Evolutionary conservation across 192 early-diverging fungal genomes (phyloP), one percentile per base, ranked within the genome.

Genomic region (Entomortierella chlamydospora): DNA sequence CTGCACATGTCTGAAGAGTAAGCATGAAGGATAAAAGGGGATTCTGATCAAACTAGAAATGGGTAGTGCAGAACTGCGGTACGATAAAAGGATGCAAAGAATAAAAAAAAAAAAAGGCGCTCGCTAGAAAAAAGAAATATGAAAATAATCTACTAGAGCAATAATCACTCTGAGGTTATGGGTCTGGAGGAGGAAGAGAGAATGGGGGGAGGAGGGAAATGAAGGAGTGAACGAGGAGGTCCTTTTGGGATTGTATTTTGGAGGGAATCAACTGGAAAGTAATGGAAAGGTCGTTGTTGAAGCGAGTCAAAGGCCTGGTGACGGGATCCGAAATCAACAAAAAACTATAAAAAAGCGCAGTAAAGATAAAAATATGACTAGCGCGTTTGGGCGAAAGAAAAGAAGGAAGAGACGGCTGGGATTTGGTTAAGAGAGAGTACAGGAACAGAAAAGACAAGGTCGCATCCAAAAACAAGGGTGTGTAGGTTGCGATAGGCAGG

Each of bases 1-100:
- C 70, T 72, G 64, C 64, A 61, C 72, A 74, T 74, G 72, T 55
- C 60, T 71, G 69, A 34, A 61, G 53, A 49, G 72, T 65, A 11
- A 68, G 64, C 72, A 74, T 74, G 72, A 68, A 68, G 72, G 53
- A 70, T 51, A 72, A n/a, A 41, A 53, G 29, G 34, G 30, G 29
- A 37, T 52, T 37, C 22, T 64, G 63, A 64, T 56, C 37, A 43
- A 72, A 51, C 12, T 47, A 47, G 22, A 49, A 25, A 64, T 5
- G 53, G 30, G 28, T 1, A 49, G 22, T 47, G 68, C 68, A 70
- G 68, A 47, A 58, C 68, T 70, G 58, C 68, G 68, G 68, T 70
- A 70, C 68, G 57, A 29, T 54, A 43, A 41, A 30, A 31, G 51
- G 43, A 37, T 30, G 17, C 30, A 29, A 22, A 70, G 42, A 9